These are phyloP conservation scores for Leptomonas seymouri DNA, from an alignment of 208 protist genomes.

Conservation along the genomic window DNA sequence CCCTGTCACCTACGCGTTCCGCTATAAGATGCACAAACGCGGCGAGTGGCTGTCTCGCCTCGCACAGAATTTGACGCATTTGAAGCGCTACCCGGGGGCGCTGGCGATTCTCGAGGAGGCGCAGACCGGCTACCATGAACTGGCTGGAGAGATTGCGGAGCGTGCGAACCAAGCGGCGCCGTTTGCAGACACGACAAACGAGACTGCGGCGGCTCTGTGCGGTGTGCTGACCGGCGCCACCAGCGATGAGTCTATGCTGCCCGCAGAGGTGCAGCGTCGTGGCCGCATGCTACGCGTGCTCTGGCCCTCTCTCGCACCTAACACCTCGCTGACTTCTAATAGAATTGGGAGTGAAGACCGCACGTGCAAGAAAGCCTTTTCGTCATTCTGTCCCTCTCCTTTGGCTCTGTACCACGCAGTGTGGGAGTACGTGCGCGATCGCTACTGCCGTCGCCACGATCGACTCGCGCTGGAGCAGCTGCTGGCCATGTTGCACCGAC, in stretches of 20 bases:
- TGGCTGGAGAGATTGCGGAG: slow-evolving; percentile 3
- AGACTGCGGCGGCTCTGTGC: slow-evolving; percentile 16
- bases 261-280: slow-evolving; percentile 56
- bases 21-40: slow-evolving; percentile 61
- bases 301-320: slow-evolving; percentile 32
- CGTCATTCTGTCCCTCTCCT: background rate
- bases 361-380: background rate
- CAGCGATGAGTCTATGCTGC: slow-evolving; percentile 31
- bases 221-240: slow-evolving; percentile 12
- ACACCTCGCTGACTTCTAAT: background rate
- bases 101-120: slow-evolving; percentile 50
- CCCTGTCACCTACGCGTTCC: slow-evolving; percentile 45
- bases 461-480: slow-evolving; percentile 60
- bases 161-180: background rate
- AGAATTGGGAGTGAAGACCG: background rate
- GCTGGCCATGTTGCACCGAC: slow-evolving; percentile 42
- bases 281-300: slow-evolving; percentile 61
- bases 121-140: slow-evolving; percentile 43
- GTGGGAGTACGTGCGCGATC: slow-evolving; percentile 53
- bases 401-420: slow-evolving; percentile 59
- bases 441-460: slow-evolving; percentile 68
- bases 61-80: slow-evolving; percentile 58
- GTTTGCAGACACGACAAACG: slow-evolving; percentile 4
- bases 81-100: slow-evolving; percentile 49
- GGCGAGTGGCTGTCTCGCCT: slow-evolving; percentile 69